Conservation (phyloP, 2,329 filamentous ascomycete species). For the Acephala macrosclerotiorum region DNA sequence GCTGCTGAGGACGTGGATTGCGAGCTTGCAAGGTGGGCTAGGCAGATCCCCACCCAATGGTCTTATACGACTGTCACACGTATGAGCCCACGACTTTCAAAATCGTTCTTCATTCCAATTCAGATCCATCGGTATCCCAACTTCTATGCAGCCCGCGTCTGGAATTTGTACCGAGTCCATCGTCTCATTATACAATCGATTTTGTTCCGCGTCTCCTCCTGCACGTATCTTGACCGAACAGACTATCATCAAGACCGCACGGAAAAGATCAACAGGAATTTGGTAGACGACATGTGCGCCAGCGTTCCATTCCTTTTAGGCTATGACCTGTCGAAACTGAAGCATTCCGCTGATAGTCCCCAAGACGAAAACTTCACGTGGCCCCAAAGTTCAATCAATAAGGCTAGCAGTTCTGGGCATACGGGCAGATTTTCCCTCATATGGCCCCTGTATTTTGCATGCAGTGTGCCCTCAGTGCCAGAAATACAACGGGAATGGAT, state of each 20-base stretch:
- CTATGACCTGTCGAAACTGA: slow-evolving; percentile 28
- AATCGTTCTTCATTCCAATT: slow-evolving; percentile 21
- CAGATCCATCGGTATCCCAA: slow-evolving; percentile 25
- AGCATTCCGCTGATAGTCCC: neutral
- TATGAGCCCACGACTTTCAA: slow-evolving; percentile 2
- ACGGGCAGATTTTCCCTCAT: slow-evolving; percentile 30
- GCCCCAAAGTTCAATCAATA: slow-evolving; percentile 21
- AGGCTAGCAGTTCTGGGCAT: slow-evolving; percentile 5
- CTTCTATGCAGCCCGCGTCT: slow-evolving; percentile 26
- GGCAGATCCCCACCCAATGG: slow-evolving; percentile 13
- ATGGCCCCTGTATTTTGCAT: slow-evolving; percentile 28
- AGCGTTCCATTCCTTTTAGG: slow-evolving; percentile 31
- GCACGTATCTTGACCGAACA: neutral
- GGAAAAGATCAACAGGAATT: slow-evolving; percentile 10
- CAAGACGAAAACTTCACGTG: slow-evolving; percentile 17
- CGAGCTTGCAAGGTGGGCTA: slow-evolving; percentile 26
- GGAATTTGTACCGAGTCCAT: slow-evolving; percentile 29
- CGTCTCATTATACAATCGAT: slow-evolving; percentile 31
- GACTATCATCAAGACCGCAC: neutral
- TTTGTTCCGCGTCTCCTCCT: slow-evolving; percentile 16
- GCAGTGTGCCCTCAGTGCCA: slow-evolving; percentile 20
- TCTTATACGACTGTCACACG: slow-evolving; percentile 15
- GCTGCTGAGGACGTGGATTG: slow-evolving; percentile 22
- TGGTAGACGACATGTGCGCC: slow-evolving; percentile 27
- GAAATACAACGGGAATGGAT: slow-evolving; percentile 27